phyloP scores from a whole-genome alignment of 1,284 basidiomycete species.

The Schizophyllum commune region DNA sequence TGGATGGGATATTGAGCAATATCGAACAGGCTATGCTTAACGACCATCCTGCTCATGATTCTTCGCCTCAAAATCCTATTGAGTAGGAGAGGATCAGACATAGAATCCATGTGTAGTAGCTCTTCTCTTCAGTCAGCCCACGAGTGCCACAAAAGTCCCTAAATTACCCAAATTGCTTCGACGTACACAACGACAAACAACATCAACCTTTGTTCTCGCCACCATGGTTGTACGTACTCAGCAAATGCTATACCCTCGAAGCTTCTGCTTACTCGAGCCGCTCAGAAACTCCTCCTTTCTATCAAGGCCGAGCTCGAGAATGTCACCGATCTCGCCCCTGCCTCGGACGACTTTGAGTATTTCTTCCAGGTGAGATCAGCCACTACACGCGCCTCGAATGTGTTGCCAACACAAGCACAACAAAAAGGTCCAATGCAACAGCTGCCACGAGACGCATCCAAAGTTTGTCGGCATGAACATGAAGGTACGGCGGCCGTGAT shows the following conservation, averaged over 20 bases:
- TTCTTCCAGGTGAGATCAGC: slow-evolving; percentile 61
- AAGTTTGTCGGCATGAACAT: slow-evolving; percentile 66
- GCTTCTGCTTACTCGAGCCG: background rate
- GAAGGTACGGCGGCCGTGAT: slow-evolving; percentile 29
- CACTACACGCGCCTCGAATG: background rate
- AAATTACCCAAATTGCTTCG: no score
- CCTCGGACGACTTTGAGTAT: slow-evolving; percentile 61
- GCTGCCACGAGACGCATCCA: slow-evolving; percentile 66
- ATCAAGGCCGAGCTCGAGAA: slow-evolving; percentile 73
- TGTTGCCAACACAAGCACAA: slow-evolving; percentile 2
- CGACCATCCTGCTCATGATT: no score
- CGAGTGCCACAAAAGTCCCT: no score
- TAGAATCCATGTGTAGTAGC: no score
- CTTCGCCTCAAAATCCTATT: no score
- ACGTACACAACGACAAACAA: no score
- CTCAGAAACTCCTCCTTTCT: background rate
- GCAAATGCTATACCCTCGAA: background rate
- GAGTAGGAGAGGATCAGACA: no score
- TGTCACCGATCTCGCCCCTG: slow-evolving; percentile 59
- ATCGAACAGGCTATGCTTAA: no score
- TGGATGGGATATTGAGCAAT: no score
- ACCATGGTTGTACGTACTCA: background rate
- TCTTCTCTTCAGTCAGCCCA: no score
- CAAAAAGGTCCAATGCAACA: slow-evolving; percentile 68
- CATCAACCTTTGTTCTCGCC: no score